Base-by-base conservation (phyloP, 345 rosid genomes). In the Euphorbia peplus region DNA sequence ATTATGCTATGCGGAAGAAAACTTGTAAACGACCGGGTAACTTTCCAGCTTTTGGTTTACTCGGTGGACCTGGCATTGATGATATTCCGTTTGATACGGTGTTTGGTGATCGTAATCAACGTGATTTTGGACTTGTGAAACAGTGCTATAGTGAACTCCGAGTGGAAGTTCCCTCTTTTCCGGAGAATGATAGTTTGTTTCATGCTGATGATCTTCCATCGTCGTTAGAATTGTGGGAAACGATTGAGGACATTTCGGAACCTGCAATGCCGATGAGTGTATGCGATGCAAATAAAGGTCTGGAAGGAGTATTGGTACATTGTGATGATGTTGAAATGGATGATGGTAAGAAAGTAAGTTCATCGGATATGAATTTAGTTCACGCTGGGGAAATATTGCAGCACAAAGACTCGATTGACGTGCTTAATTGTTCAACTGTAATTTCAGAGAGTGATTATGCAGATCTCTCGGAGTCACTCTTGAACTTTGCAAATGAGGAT, bases 381-480 rank as follows among this genome's bases (percentile, higher is more conserved):
- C 30, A 66, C 25, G 19, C 74, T n/a, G 72, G 41, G 44, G 28
- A 21, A 22, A 46, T 70, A 35, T 64, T 70, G 46, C 42, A 44
- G 44, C 64, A 62, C 41, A 63, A 74, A 44, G 30, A 66, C 59
- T 30, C 44, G 35, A 39, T 24, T 62, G 68, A 63, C 50, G 72
- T 47, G 60, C 65, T 76, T 62, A 55, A 46, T 76, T 53, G 26
- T 71, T 52, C 75, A 46, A 59, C 57, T 66, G 76, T 25, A 30
- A 63, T 74, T 39, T 61, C 75, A 32, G 78, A 73, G 64, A 57
- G 75, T 78, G 81, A 80, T 75, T 74, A 73, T 47, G 72, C 68
- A 10, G 78, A 73, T 72, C 61, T 82, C 70, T 73, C 86, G 10
- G 82, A 86, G 54, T 66, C 79, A 37, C 72, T 78, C 39, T 72